Conservation (phyloP, 805 yeast species). For the Helenozyma rhizophorensis region DNA sequence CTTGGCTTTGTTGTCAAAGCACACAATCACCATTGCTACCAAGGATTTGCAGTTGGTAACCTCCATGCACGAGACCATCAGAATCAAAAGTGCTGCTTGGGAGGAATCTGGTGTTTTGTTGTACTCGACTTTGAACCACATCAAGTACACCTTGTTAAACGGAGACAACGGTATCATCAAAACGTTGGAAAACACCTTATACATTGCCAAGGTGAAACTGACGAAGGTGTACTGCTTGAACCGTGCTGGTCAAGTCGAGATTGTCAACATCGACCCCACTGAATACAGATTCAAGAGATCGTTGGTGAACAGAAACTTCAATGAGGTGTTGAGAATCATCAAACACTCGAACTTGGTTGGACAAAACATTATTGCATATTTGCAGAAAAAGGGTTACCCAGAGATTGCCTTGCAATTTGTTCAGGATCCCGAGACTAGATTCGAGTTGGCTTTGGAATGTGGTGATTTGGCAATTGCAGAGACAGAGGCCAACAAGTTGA, state of each 20-base stretch:
- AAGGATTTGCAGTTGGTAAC: slow-evolving; percentile 73
- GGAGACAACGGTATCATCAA: slow-evolving; percentile 95
- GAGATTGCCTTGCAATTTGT: slow-evolving; percentile 97
- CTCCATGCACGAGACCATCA: slow-evolving; percentile 90
- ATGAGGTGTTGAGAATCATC: slow-evolving; percentile 87
- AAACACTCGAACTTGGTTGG: slow-evolving; percentile 90
- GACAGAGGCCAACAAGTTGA: slow-evolving; percentile 76
- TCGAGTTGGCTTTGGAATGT: slow-evolving; percentile 92
- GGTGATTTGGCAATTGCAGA: slow-evolving; percentile 86
- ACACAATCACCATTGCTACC: slow-evolving; percentile 83
- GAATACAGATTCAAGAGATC: slow-evolving; percentile 96
- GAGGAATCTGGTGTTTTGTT: slow-evolving; percentile 89
- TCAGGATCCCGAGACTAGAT: slow-evolving; percentile 92
- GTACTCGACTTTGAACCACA: slow-evolving; percentile 92
- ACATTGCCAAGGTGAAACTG: slow-evolving; percentile 69
- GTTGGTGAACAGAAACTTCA: slow-evolving; percentile 80
- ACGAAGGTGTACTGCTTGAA: slow-evolving; percentile 73
- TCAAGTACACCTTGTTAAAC: slow-evolving; percentile 86
- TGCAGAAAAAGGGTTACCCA: slow-evolving; percentile 93
- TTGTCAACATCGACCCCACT: slow-evolving; percentile 83
- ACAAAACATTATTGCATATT: slow-evolving; percentile 91
- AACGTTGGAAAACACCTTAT: slow-evolving; percentile 84
- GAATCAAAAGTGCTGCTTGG: slow-evolving; percentile 97
- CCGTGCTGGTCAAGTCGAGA: slow-evolving; percentile 81
- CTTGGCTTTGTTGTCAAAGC: slow-evolving; percentile 86